Conservation (phyloP, 169 alveolate genomes). For the Cryptosporidium tyzzeri region DNA sequence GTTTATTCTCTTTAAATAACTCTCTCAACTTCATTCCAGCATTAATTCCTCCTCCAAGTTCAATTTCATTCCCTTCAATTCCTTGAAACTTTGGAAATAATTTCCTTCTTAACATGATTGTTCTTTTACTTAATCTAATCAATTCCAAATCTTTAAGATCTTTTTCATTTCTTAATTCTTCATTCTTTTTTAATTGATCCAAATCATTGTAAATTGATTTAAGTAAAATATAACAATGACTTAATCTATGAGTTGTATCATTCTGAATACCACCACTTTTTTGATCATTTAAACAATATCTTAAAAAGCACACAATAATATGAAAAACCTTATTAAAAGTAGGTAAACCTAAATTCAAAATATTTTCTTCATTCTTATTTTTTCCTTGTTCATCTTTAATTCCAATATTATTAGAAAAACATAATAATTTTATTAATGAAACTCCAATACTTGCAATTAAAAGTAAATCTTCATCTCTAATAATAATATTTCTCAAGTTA, state of each 20-base stretch:
- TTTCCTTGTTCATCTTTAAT: background rate
- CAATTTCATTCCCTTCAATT: background rate
- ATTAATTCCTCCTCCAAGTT: background rate
- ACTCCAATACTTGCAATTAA: constrained; percentile 63
- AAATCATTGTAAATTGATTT: constrained; percentile 50
- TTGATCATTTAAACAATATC: constrained; percentile 36
- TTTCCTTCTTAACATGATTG: background rate
- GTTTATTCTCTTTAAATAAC: background rate
- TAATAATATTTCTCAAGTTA: constrained; percentile 36
- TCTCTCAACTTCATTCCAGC: background rate
- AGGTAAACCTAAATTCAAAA: constrained; percentile 3
- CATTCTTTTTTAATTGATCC: background rate
- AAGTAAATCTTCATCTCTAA: constrained; percentile 42
- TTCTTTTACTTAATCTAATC: background rate
- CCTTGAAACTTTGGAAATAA: constrained; percentile 13
- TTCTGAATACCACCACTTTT: constrained; percentile 66
- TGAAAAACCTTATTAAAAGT: constrained; percentile 37
- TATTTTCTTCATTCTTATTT: background rate
- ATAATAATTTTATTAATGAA: constrained; percentile 33
- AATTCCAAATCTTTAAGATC: background rate
- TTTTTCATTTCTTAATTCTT: background rate
- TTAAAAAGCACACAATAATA: constrained; percentile 46
- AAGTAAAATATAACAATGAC: constrained; percentile 33
- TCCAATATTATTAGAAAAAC: background rate
- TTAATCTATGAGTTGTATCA: constrained; percentile 60